A percentile compares a stretch with the other conserved stretches of the same genome.
Evolutionary conservation across 2,329 filamentous ascomycete species (phyloP).

Genomic region (Ceratocystis harringtonii): DNA sequence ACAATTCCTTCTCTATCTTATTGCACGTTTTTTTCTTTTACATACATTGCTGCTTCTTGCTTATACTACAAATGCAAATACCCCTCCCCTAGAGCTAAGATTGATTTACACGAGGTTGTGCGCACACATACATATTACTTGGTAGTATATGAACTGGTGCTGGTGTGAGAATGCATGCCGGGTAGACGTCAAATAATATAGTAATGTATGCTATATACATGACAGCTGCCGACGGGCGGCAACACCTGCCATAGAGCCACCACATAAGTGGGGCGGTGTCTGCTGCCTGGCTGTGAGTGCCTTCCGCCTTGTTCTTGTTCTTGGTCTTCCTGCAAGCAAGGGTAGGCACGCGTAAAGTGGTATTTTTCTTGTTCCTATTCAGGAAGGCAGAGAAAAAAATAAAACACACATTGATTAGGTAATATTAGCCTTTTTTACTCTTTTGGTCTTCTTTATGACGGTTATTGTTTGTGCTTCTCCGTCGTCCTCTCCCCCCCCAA

Average conservation of each 20-base stretch:
- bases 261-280: no score
- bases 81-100: neutral
- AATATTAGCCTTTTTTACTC: neutral
- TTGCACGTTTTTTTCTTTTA: neutral
- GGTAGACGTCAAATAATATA: no score
- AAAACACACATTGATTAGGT: neutral
- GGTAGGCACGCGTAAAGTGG: conserved; percentile 1
- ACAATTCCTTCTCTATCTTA: neutral
- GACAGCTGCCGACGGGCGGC: no score
- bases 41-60: neutral
- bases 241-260: no score
- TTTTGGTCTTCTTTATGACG: neutral
- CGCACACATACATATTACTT: no score
- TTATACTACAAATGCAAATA: neutral
- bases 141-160: no score
- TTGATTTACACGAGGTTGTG: no score
- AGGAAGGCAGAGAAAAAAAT: neutral
- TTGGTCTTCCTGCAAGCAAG: neutral
- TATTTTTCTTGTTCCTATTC: conserved; percentile 18
- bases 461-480: neutral
- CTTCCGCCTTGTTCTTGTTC: no score
- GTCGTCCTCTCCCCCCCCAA: neutral
- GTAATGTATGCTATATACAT: no score
- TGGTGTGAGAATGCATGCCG: no score
- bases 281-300: no score